Conservation (phyloP, 2,329 filamentous ascomycete genomes). For the Ambrosiella cleistominuta region DNA sequence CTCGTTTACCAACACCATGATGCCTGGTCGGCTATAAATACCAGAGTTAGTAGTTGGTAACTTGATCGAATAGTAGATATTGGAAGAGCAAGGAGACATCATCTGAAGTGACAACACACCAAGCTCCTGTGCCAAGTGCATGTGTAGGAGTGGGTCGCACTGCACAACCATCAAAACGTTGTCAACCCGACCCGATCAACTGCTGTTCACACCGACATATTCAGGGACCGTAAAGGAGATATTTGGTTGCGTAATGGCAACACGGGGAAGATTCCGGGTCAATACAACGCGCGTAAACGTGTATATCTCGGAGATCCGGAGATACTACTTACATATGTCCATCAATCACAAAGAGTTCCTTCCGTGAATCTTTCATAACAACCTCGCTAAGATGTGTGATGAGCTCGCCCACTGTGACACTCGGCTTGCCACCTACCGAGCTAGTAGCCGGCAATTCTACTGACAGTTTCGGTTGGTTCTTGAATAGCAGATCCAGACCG, state of each 20-base stretch:
- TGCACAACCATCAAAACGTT: no score
- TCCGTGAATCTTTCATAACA: constrained; percentile 68
- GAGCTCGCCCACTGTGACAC: constrained; percentile 50
- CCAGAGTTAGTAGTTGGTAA: constrained; percentile 16
- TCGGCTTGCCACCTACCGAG: constrained; percentile 32
- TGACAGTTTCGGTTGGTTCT: constrained; percentile 56
- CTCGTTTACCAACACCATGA: constrained; percentile 92
- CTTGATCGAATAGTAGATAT: background rate
- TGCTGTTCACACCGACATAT: no score
- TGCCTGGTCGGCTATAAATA: constrained; percentile 62
- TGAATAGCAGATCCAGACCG: constrained; percentile 87
- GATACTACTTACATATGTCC: constrained; percentile 56
- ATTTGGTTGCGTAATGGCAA: background rate
- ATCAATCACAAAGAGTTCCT: constrained; percentile 79
- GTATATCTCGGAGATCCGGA: background rate
- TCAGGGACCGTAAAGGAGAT: background rate
- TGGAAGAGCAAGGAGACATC: background rate
- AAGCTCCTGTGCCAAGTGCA: background rate
- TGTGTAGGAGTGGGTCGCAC: background rate
- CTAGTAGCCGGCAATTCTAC: constrained; percentile 49
- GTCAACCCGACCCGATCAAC: no score
- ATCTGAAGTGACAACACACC: background rate
- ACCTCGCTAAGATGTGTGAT: constrained; percentile 64
- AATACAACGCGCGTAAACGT: background rate
- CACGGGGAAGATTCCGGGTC: background rate